Percentiles rank a stretch among this genome's conserved stretches.
phyloP scores from a whole-genome alignment of 768 basidiomycete genomes.

The Mycena galopus region DNA sequence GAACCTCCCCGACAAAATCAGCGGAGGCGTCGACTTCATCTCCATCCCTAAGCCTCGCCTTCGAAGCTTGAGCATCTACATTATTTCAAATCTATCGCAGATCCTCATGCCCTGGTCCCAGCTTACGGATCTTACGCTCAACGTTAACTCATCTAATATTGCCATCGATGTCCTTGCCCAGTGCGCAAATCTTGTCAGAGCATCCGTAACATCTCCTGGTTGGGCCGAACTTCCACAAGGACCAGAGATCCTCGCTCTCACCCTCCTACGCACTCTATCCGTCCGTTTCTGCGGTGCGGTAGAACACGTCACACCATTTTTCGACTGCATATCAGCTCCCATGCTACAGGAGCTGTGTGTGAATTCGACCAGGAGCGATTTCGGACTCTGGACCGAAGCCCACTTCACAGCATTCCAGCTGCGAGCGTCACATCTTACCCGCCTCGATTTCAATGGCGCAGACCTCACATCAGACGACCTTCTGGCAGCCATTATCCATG shows the following conservation, averaged over 20 bases:
- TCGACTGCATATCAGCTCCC: not conserved
- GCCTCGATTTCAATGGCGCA: not conserved
- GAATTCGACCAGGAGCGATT: too few relatives aligned
- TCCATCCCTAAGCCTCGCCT: not conserved
- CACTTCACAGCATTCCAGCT: constrained; percentile 7
- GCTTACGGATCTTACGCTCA: not conserved
- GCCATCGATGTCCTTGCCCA: not conserved
- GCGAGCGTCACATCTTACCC: not conserved
- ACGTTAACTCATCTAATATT: not conserved
- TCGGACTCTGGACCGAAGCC: too few relatives aligned
- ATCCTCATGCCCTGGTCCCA: not conserved
- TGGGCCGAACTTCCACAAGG: not conserved
- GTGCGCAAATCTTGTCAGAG: not conserved
- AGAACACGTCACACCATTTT: not conserved
- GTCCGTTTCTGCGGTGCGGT: not conserved
- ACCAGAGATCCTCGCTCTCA: not conserved
- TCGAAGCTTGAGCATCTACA: not conserved
- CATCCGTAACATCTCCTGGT: not conserved
- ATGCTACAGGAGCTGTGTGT: not conserved
- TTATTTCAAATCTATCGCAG: not conserved
- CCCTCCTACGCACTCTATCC: not conserved
- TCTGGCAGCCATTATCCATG: too few relatives aligned
- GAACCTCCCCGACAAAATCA: not conserved
- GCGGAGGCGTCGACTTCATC: not conserved
- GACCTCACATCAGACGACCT: too few relatives aligned